phyloP scores from a whole-genome alignment of 106 monocot species.

The Apostasia shenzhenica region DNA sequence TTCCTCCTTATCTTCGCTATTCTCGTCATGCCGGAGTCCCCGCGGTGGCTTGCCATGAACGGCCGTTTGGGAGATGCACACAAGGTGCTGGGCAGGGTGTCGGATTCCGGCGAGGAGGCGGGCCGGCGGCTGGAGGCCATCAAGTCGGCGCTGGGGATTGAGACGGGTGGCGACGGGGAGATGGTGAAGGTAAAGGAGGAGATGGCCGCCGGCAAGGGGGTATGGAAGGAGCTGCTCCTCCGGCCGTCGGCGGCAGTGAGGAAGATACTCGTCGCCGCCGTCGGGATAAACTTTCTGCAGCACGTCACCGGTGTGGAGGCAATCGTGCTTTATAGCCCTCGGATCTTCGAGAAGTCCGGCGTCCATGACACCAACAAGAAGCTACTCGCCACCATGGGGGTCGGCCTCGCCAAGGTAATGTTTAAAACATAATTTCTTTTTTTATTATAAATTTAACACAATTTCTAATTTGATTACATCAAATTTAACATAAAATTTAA shows the following conservation, averaged over 20 bases:
- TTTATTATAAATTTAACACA: too few species aligned
- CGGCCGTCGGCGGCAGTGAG: conserved; percentile 20
- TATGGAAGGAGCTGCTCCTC: conserved; percentile 30
- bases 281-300: conserved; percentile 52
- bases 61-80: conserved; percentile 20
- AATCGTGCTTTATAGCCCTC: conserved; percentile 52
- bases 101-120: conserved; percentile 21
- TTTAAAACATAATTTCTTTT: too few species aligned
- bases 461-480: too few species aligned
- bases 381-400: conserved; percentile 30
- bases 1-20: conserved; percentile 19
- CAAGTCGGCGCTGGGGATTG: conserved; percentile 21
- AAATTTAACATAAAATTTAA: too few species aligned
- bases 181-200: too few species aligned
- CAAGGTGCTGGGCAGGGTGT: conserved; percentile 15
- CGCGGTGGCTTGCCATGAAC: conserved; percentile 43
- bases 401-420: conserved; percentile 33
- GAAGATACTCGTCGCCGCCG: conserved; percentile 28
- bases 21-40: conserved; percentile 41
- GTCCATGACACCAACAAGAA: conserved; percentile 24
- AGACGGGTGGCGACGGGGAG: too few species aligned
- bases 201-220: not conserved
- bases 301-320: conserved; percentile 57
- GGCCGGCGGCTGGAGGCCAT: conserved; percentile 13
- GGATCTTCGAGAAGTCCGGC: conserved; percentile 41